Base-by-base conservation (phyloP, 495 filamentous ascomycete genomes). In the Daldinia bambusicola region DNA sequence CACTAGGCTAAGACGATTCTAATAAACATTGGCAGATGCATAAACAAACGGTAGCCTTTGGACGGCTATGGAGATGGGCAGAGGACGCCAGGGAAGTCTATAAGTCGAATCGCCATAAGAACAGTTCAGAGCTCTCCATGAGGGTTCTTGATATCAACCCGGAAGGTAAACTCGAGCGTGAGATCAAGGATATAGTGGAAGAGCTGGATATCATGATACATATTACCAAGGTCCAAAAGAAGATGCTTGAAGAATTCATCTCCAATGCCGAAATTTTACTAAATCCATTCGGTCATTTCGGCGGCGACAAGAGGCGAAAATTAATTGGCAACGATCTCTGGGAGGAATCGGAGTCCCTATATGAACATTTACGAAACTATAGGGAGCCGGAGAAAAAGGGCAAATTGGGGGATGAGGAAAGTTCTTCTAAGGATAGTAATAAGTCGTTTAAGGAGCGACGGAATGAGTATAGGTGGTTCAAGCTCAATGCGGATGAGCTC, bases 141-240 rank as follows among this genome's bases (percentile, higher is more conserved):
- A 61, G 85, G 7, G 80, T 92, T 1, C 84, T 92, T 2, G 87
- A 92, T 45, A 91, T 93, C 43, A 86, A 88, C 43, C 82, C 85
- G 6, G 90, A 93, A 72, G 90, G 89, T 0, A 81, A 85, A 60
- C 80, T 92, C 0, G 84, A 91, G 2, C 78, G 84, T 0, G 90
- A 93, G 67, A 81, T 87, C 2, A 91, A 92, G 72, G 90, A 93
- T 70, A 90, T 93, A 66, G 82, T 89, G 12, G 90, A 92, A 50
- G 90, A 93, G 75, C 79, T 93, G 18, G 87, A 91, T 67, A 92
- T 93, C 79, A 91, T 93, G 79, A 81, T 87, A 26, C 79, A 85
- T 1, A 87, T 91, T 67, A 81, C 83, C n/a, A 83, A 63, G 18
- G 71, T 87, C 32, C 87, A 92, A 63, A 76, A 86, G 55, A 84